Base-by-base conservation (phyloP, 2,329 filamentous ascomycete genomes). In the Stylonectria norvegica region DNA sequence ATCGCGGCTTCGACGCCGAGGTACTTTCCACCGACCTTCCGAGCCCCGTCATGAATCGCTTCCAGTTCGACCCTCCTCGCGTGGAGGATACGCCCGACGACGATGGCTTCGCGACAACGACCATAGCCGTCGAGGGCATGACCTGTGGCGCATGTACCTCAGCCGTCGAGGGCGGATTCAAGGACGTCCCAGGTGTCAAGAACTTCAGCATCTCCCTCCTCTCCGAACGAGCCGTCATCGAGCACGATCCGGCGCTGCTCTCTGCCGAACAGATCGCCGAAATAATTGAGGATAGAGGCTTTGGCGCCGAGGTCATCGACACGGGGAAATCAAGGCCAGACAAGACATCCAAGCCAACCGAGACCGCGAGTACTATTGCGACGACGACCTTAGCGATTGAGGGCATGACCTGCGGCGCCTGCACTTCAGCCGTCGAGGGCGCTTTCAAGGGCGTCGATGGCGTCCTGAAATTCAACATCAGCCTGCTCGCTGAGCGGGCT, bases 341-440 rank as follows among this genome's bases (percentile, higher is more conserved):
- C 20, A 47, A 42, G 36, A 40, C 35, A 20, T 20, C 36, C 15
- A 49, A 40, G 35, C 39, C 28, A 30, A 51, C 64, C 36, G 64
- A 59, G 45, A 55, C 61, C 45, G 60, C 61, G 42, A 64, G 70
- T 47, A 66, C 68, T 36, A 57, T 78, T 4, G 73, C 83, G 41
- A 87, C 81, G 1, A 96, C 90, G 0, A 97, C 90, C 0, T 76
- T 98, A 14, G 82, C 86, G 4, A 87, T 98, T 39, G 88, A 93
- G 52, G 93, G 93, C 36, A 98, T 98, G 93, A 98, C 93, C 1
- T 97, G 93, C 60, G 91, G 91, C 16, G 89, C 93, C 29, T 98
- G 93, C 65, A 97, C 93, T 1, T 91, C 91, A 2, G 89, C 91
- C 5, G 82, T 97, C 2, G 87, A 96, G 58, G 76, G 79, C 36